phyloP scores from a whole-genome alignment of 2,329 filamentous ascomycete genomes.

The Diaporthe humulicola region DNA sequence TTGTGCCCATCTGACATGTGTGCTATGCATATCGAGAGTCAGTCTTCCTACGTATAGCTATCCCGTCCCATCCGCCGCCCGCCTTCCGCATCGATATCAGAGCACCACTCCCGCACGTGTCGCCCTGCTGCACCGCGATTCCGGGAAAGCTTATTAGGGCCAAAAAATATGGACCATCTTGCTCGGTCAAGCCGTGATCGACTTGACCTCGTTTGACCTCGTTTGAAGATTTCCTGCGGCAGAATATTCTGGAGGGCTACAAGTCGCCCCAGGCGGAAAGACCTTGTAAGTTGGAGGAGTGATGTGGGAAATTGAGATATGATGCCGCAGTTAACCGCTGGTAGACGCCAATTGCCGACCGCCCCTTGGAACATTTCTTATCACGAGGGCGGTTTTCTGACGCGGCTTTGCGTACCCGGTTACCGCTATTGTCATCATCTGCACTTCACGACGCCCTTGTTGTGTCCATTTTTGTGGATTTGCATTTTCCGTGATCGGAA shows the following conservation, averaged over 20 bases:
- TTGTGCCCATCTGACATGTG: conserved; percentile 18
- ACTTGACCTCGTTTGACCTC: not conserved
- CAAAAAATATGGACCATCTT: not conserved
- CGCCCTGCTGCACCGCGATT: not conserved
- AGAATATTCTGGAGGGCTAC: not conserved
- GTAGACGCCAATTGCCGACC: conserved; percentile 42
- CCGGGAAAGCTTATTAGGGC: not conserved
- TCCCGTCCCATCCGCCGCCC: not conserved
- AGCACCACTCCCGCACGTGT: not conserved
- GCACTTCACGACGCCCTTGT: not conserved
- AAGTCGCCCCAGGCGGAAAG: not conserved
- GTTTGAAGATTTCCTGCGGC: conserved; percentile 2
- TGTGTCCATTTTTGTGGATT: conserved; percentile 16
- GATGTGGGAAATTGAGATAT: conserved; percentile 35
- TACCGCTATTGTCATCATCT: conserved; percentile 3
- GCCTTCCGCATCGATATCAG: not conserved
- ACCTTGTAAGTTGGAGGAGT: not conserved
- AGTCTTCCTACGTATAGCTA: not conserved
- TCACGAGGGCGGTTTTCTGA: not conserved
- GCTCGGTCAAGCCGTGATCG: conserved; percentile 10
- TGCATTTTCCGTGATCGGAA: conserved; percentile 6
- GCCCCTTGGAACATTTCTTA: not conserved
- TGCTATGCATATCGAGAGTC: conserved; percentile 19
- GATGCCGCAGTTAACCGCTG: conserved; percentile 45
- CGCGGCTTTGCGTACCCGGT: not conserved